These are phyloP conservation scores for Ceratobasidium sp. DNA, from an alignment of 1,284 basidiomycete genomes.

Conservation along the genomic window DNA sequence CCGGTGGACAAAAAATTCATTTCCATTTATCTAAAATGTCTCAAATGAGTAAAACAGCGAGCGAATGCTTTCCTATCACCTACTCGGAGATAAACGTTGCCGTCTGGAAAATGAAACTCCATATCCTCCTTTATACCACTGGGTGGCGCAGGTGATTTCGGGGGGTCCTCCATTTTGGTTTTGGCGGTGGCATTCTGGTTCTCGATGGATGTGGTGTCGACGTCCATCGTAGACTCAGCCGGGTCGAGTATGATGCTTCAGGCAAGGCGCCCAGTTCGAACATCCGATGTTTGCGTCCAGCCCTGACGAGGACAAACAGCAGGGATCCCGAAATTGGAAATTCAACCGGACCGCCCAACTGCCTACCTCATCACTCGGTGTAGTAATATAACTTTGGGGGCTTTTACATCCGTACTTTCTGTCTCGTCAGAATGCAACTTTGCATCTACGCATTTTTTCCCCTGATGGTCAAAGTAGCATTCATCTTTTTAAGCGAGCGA, in stretches of 20 bases:
- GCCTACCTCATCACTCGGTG: too few relatives aligned
- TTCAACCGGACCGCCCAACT: too few relatives aligned
- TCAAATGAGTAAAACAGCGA: neutral
- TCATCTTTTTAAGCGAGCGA: too few relatives aligned
- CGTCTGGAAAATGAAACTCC: slow-evolving; percentile 23
- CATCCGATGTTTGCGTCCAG: neutral
- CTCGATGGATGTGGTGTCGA: neutral
- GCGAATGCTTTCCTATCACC: neutral
- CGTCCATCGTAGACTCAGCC: neutral
- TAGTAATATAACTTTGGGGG: too few relatives aligned
- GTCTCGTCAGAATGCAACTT: too few relatives aligned
- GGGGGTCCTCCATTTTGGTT: neutral
- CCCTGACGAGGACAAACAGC: neutral
- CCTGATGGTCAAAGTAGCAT: too few relatives aligned
- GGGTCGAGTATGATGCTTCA: neutral
- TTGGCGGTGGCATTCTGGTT: neutral
- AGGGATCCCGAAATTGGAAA: too few relatives aligned
- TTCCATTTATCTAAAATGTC: neutral
- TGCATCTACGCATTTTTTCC: too few relatives aligned
- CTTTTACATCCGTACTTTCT: too few relatives aligned
- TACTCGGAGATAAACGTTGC: slow-evolving; percentile 7
- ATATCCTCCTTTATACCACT: neutral
- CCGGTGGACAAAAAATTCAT: neutral
- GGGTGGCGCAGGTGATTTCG: neutral
- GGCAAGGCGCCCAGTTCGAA: neutral